These are phyloP conservation scores for Eimeria maxima DNA, from an alignment of 169 alveolate species.

Conservation along the genomic window DNA sequence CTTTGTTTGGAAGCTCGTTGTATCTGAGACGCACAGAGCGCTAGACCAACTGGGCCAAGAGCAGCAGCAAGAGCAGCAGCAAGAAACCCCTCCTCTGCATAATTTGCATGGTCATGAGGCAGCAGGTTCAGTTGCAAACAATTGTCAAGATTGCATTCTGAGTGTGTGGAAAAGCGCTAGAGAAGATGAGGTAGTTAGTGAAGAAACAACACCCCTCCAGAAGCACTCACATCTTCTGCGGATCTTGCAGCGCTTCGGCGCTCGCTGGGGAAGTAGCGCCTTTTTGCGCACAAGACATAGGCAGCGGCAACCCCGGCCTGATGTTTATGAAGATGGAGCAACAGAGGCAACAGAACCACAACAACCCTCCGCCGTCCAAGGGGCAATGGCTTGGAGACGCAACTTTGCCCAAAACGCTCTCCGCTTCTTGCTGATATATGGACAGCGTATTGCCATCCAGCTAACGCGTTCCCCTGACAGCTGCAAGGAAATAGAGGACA, in stretches of 20 bases:
- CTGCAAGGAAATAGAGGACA: neutral
- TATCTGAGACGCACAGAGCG: constrained; percentile 64
- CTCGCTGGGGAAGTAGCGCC: constrained; percentile 45
- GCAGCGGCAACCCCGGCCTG: constrained; percentile 11
- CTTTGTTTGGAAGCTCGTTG: constrained; percentile 59
- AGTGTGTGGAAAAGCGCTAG: constrained; percentile 1
- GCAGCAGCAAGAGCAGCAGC: constrained; percentile 2
- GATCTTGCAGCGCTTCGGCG: constrained; percentile 40
- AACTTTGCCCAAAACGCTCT: constrained; percentile 54
- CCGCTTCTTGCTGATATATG: constrained; percentile 54
- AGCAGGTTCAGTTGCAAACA: neutral
- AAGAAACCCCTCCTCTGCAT: neutral
- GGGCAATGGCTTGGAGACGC: constrained; percentile 16
- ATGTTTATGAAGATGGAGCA: neutral
- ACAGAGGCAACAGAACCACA: neutral
- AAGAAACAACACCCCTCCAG: constrained; percentile 65
- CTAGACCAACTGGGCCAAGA: neutral
- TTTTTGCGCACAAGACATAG: neutral
- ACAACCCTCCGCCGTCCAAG: neutral
- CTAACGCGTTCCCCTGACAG: constrained; percentile 20
- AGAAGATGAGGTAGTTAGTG: neutral
- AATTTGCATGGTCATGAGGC: neutral
- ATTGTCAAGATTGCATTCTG: constrained; percentile 30
- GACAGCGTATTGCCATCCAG: constrained; percentile 24
- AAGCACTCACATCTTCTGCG: constrained; percentile 59